Percentiles rank a stretch among this genome's conserved stretches.
phyloP scores from a whole-genome alignment of 2,329 filamentous ascomycete genomes.

The Onygenales sp. region DNA sequence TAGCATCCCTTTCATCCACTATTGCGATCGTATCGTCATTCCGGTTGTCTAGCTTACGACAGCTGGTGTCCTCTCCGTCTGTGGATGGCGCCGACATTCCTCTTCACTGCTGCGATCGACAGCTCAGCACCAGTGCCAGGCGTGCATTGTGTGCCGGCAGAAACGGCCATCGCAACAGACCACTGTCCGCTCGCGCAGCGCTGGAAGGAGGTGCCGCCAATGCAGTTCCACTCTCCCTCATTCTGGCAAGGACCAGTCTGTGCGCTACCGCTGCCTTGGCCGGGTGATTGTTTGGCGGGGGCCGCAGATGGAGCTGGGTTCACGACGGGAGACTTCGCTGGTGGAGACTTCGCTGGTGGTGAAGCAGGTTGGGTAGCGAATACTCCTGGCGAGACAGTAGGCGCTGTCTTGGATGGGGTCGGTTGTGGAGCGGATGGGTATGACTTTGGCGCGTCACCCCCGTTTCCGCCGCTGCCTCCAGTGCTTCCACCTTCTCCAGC shows the following conservation, averaged over 20 bases:
- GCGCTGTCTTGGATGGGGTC: not conserved
- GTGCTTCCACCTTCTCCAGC: constrained; percentile 22
- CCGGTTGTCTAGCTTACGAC: not conserved
- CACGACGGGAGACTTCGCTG: constrained; percentile 15
- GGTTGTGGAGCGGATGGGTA: not conserved
- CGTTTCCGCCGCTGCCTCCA: constrained; percentile 9
- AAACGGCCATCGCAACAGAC: constrained; percentile 41
- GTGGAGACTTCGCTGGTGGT: constrained; percentile 13
- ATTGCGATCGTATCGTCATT: not conserved
- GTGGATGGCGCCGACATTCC: constrained; percentile 18
- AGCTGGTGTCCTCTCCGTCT: constrained; percentile 18
- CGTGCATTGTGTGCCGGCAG: constrained; percentile 45
- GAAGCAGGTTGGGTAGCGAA: constrained; percentile 1
- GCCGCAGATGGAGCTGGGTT: constrained; percentile 4
- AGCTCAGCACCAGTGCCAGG: constrained; percentile 25
- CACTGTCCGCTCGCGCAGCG: constrained; percentile 53
- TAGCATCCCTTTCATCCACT: not conserved
- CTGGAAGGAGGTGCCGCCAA: constrained; percentile 48
- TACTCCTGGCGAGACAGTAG: not conserved
- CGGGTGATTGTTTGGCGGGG: constrained; percentile 3
- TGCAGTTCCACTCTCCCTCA: constrained; percentile 53
- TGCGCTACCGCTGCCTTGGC: constrained; percentile 4
- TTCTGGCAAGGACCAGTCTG: constrained; percentile 30
- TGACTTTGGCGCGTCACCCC: not conserved
- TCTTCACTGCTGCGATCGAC: constrained; percentile 16